phyloP scores from a whole-genome alignment of 495 filamentous ascomycete species.

The Cercophora samala region DNA sequence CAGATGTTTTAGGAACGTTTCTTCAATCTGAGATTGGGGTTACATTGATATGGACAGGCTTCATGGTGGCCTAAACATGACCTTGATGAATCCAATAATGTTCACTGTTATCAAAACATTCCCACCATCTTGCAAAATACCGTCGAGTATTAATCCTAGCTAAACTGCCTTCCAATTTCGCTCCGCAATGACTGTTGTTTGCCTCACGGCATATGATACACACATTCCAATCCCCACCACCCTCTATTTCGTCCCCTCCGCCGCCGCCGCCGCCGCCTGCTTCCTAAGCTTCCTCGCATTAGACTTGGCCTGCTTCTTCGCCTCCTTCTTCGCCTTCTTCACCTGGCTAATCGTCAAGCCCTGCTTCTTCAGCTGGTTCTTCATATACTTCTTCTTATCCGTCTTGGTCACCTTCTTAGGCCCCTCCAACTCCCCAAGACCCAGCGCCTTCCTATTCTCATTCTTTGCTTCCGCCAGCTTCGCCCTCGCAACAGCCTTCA shows the following conservation, averaged over 20 bases:
- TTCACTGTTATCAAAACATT: too few species aligned
- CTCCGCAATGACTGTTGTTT: neutral
- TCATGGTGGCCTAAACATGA: too few species aligned
- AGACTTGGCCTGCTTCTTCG: neutral
- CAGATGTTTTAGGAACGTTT: too few species aligned
- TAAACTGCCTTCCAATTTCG: neutral
- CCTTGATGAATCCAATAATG: too few species aligned
- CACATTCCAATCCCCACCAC: neutral
- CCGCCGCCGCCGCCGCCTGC: too few species aligned
- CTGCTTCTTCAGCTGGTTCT: neutral
- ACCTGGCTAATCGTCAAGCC: too few species aligned
- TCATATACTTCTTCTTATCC: conserved; percentile 6
- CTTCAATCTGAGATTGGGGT: too few species aligned
- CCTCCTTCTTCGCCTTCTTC: neutral
- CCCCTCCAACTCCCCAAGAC: conserved; percentile 6
- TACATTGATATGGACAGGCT: too few species aligned
- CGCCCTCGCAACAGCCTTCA: conserved; percentile 9
- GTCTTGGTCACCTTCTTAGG: neutral
- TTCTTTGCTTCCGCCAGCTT: conserved; percentile 5
- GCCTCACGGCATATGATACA: neutral
- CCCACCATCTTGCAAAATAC: too few species aligned
- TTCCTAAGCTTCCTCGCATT: neutral
- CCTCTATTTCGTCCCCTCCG: neutral
- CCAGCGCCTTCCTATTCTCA: conserved; percentile 12
- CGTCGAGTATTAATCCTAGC: neutral